Conservation (phyloP, 228 moss, liverwort and hornwort genomes). For the Sphagnum fallax region DNA sequence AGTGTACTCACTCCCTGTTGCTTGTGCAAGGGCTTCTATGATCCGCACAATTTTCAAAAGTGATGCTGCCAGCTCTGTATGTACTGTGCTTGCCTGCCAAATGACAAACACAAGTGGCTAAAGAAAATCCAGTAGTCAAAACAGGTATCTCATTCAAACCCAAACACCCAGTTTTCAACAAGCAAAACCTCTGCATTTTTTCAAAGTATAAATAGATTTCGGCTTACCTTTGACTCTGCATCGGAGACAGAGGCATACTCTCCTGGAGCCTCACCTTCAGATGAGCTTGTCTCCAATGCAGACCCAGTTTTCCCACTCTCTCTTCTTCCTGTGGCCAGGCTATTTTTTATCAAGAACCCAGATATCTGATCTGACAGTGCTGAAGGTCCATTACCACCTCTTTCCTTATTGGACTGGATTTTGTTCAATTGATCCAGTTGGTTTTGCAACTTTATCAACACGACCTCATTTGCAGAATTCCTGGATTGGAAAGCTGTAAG, state of each 20-base stretch:
- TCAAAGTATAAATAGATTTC: not conserved
- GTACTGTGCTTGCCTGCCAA: conserved; percentile 47
- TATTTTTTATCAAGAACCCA: conserved; percentile 3
- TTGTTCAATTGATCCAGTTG: conserved; percentile 53
- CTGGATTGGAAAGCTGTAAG: conserved; percentile 45
- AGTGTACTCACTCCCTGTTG: conserved; percentile 49
- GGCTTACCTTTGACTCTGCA: conserved; percentile 59
- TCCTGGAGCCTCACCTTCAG: conserved; percentile 36
- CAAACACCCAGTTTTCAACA: not conserved
- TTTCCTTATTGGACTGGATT: conserved; percentile 23
- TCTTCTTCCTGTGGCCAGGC: conserved; percentile 6
- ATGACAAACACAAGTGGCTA: not conserved
- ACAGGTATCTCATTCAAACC: not conserved
- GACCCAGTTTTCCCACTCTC: conserved; percentile 9
- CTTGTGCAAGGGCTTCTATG: conserved; percentile 62
- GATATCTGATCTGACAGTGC: conserved; percentile 9
- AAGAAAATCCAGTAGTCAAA: not conserved
- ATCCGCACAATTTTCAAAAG: conserved; percentile 47
- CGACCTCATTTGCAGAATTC: conserved; percentile 58
- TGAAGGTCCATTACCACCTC: conserved; percentile 6
- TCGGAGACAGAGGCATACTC: conserved; percentile 70
- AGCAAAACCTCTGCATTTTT: not conserved
- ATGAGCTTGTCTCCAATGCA: conserved; percentile 41
- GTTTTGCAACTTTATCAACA: conserved; percentile 51
- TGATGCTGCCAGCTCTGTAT: conserved; percentile 49